Conservation (phyloP, 2,329 filamentous ascomycete species). For the Xylariaceae sp. region DNA sequence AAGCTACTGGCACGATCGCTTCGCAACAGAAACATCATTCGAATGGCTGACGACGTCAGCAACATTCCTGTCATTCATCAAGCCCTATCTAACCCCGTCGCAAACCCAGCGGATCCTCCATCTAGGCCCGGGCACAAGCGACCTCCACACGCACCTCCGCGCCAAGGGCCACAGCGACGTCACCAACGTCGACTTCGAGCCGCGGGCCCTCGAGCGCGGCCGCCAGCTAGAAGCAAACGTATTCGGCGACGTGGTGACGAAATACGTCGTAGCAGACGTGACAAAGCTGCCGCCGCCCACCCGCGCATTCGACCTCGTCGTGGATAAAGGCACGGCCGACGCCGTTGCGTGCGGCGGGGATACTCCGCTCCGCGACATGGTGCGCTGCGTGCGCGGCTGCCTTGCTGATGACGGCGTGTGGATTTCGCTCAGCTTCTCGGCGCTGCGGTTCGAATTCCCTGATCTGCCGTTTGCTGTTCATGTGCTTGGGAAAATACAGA, state of each 20-base stretch:
- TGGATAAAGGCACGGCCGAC: slow-evolving; percentile 50
- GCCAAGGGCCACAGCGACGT: slow-evolving; percentile 39
- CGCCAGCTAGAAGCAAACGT: slow-evolving; percentile 37
- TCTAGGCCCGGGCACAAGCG: slow-evolving; percentile 48
- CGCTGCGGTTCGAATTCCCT: slow-evolving; percentile 37
- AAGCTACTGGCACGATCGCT: slow-evolving; percentile 48
- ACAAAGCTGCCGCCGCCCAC: slow-evolving; percentile 34
- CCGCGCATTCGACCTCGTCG: slow-evolving; percentile 38
- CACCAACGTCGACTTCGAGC: slow-evolving; percentile 49
- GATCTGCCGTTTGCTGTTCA: slow-evolving; percentile 41
- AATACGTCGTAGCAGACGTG: slow-evolving; percentile 44
- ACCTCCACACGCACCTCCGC: slow-evolving; percentile 47
- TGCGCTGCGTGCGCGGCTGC: slow-evolving; percentile 33
- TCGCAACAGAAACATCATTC: slow-evolving; percentile 42
- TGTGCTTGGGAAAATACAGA: slow-evolving; percentile 41
- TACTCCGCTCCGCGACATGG: slow-evolving; percentile 38
- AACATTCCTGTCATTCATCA: slow-evolving; percentile 39
- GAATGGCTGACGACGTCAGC: slow-evolving; percentile 46
- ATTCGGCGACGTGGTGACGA: slow-evolving; percentile 44
- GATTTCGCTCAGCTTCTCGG: slow-evolving; percentile 48
- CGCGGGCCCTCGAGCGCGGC: slow-evolving; percentile 43
- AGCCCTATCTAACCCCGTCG: slow-evolving; percentile 36
- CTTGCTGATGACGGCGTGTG: slow-evolving; percentile 40
- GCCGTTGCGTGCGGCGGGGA: slow-evolving; percentile 45
- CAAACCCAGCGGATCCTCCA: slow-evolving; percentile 38